These are phyloP conservation scores for Rubroshorea leprosula DNA, from an alignment of 345 rosid species.

Conservation along the genomic window DNA sequence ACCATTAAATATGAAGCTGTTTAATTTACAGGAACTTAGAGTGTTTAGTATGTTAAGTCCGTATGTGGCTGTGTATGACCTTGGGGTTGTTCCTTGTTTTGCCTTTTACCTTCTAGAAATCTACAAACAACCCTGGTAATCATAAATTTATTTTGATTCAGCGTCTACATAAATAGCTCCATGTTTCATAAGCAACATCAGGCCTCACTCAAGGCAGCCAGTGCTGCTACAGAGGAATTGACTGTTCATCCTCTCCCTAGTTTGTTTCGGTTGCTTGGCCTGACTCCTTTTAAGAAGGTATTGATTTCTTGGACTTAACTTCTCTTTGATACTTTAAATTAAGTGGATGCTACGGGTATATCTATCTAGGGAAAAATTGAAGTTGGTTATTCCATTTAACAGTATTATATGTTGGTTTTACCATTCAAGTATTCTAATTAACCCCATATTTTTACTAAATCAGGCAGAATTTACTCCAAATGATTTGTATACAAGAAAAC, in stretches of 20 bases:
- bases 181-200: constrained; percentile 62
- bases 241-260: constrained; percentile 80
- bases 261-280: constrained; percentile 77
- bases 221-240: constrained; percentile 59
- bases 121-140: not conserved
- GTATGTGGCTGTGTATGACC: not conserved
- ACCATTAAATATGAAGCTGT: not conserved
- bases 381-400: not conserved
- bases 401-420: not conserved
- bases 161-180: constrained; percentile 75
- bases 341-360: not conserved
- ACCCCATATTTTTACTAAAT: constrained; percentile 19
- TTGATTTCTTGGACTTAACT: constrained; percentile 1
- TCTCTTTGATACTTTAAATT: not conserved
- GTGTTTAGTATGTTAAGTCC: not conserved
- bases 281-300: constrained; percentile 83
- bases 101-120: not conserved
- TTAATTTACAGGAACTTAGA: not conserved
- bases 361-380: not conserved
- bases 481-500: constrained; percentile 71
- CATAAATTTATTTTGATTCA: constrained; percentile 28
- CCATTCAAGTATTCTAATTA: constrained; percentile 7
- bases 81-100: not conserved
- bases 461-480: constrained; percentile 86
- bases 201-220: constrained; percentile 53